phyloP scores from a whole-genome alignment of 495 filamentous ascomycete species.

The Podospora pseudopauciseta region DNA sequence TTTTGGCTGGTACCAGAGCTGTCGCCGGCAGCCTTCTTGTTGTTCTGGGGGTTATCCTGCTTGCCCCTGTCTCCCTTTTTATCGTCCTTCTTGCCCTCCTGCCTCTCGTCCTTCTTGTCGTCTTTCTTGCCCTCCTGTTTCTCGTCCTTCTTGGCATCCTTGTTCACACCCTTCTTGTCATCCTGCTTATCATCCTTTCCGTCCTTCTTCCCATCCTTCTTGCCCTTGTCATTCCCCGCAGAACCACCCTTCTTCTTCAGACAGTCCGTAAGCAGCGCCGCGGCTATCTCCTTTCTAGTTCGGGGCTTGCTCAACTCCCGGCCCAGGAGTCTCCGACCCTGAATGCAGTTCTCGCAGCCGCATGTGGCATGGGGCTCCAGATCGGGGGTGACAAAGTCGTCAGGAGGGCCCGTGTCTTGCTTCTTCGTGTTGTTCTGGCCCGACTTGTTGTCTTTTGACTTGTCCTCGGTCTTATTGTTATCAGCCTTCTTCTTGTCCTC shows the following conservation, averaged over 20 bases:
- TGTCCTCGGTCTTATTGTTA: not conserved
- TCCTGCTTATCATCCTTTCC: not conserved
- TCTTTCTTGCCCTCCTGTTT: not conserved
- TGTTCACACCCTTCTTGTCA: not conserved
- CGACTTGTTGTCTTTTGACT: constrained; percentile 15
- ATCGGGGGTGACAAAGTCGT: not conserved
- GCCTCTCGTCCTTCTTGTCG: not conserved
- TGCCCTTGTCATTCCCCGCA: not conserved
- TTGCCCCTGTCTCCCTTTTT: not conserved
- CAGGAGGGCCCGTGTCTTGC: not conserved
- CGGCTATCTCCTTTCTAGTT: not conserved
- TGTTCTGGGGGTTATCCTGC: not conserved
- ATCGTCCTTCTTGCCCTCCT: not conserved
- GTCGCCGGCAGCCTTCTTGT: not conserved
- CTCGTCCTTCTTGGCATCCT: not conserved
- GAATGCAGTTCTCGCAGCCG: not conserved
- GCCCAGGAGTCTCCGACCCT: not conserved
- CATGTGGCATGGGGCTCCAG: not conserved
- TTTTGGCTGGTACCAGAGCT: not conserved
- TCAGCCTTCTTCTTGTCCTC: not conserved
- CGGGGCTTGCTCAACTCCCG: not conserved
- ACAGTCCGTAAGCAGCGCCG: not conserved
- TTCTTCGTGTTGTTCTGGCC: constrained; percentile 12
- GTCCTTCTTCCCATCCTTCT: not conserved
- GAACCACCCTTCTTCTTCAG: not conserved